Conservation (phyloP, 208 protist genomes). For the Acanthamoeba lenticulata region DNA sequence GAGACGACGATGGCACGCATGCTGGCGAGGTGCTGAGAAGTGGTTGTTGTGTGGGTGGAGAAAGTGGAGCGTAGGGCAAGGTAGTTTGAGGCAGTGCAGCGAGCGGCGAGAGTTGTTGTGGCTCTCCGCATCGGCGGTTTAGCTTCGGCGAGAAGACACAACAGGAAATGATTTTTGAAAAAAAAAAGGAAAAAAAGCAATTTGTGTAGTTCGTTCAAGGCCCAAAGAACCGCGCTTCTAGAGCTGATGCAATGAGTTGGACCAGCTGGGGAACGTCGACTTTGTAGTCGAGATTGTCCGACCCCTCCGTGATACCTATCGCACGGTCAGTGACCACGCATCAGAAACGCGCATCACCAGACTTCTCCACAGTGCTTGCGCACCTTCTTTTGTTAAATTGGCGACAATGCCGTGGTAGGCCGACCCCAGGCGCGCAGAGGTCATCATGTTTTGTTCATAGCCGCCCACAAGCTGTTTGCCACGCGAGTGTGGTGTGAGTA, state of each 20-base stretch:
- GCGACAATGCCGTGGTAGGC: not conserved
- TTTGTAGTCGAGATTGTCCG: not conserved
- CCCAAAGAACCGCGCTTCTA: not conserved
- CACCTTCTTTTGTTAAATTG: not conserved
- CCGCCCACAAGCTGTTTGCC: not conserved
- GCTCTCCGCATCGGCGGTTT: no score
- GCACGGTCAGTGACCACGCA: not conserved
- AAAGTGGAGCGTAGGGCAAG: no score
- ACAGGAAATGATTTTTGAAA: no score
- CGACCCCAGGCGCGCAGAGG: not conserved
- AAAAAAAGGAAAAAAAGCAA: no score
- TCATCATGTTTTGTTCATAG: not conserved
- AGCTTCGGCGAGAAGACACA: no score
- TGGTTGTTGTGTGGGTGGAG: not conserved
- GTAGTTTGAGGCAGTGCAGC: no score
- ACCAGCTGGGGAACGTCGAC: not conserved
- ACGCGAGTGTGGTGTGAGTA: no score
- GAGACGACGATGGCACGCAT: slow-evolving; percentile 60
- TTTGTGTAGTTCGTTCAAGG: not conserved
- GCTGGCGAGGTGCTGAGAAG: not conserved
- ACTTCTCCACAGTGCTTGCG: not conserved
- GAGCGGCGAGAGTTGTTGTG: no score
- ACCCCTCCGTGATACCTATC: not conserved
- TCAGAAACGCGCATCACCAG: not conserved
- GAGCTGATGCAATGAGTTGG: not conserved